Evolutionary conservation across 2,329 filamentous ascomycete genomes (phyloP).

Genomic region (Ambrosiella xylebori): DNA sequence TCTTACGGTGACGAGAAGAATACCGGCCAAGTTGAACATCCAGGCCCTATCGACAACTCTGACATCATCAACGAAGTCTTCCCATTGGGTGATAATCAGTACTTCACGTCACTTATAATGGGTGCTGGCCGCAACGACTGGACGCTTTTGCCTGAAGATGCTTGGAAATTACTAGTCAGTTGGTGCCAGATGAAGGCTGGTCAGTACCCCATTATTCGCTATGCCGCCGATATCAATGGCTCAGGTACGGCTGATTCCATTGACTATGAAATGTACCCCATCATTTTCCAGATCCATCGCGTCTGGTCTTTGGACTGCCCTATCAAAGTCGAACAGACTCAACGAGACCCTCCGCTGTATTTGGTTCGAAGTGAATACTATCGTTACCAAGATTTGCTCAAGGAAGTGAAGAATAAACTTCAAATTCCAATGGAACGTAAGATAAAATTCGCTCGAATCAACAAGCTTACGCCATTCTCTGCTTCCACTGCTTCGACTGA

Average conservation of each 20-base stretch:
- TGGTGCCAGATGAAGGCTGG: conserved; percentile 66
- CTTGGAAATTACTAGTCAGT: conserved; percentile 62
- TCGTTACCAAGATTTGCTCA: conserved; percentile 58
- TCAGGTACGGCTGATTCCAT: conserved; percentile 32
- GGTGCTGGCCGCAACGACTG: conserved; percentile 55
- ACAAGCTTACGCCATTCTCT: conserved; percentile 23
- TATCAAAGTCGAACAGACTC: conserved; percentile 37
- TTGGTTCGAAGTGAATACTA: conserved; percentile 56
- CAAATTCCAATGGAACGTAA: conserved; percentile 53
- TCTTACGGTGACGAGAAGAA: conserved; percentile 42
- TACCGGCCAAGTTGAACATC: conserved; percentile 40
- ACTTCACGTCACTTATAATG: conserved; percentile 58
- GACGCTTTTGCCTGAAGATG: conserved; percentile 57
- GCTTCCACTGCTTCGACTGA: background rate
- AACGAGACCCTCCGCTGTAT: conserved; percentile 43
- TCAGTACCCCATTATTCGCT: conserved; percentile 55
- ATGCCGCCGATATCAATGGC: conserved; percentile 57
- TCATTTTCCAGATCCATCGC: conserved; percentile 70
- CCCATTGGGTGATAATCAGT: conserved; percentile 28
- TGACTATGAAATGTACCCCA: conserved; percentile 69
- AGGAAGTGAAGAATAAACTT: conserved; percentile 49
- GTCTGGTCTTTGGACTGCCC: conserved; percentile 46
- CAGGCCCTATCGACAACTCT: conserved; percentile 76
- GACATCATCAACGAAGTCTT: conserved; percentile 54
- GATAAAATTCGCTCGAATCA: conserved; percentile 58